A percentile compares a stretch with the other conserved stretches of the same genome.
phyloP scores from a whole-genome alignment of 495 filamentous ascomycete genomes.

The Penicillium antarcticum region DNA sequence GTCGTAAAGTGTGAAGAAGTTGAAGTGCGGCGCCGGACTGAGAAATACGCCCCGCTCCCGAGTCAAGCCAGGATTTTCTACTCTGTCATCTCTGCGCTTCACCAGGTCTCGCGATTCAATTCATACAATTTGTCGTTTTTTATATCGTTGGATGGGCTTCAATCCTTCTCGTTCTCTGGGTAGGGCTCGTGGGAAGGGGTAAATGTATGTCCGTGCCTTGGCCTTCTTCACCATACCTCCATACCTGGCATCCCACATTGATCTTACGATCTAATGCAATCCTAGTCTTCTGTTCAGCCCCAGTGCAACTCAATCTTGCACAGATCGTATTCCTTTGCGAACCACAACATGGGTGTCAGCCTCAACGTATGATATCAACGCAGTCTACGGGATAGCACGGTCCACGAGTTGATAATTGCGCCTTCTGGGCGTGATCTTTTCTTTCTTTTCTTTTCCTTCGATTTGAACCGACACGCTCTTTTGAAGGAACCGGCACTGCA shows the following conservation, averaged over 20 bases:
- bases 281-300: not conserved
- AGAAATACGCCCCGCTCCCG: constrained; percentile 25
- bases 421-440: not conserved
- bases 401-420: not conserved
- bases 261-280: not conserved
- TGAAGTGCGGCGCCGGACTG: constrained; percentile 19
- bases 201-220: constrained; percentile 8
- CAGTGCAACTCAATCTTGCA: not conserved
- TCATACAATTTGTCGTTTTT: not conserved
- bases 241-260: not conserved
- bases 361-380: constrained; percentile 7
- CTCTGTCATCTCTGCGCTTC: constrained; percentile 6
- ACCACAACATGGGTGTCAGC: constrained; percentile 1
- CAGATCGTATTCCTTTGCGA: constrained; percentile 1
- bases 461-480: not conserved
- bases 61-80: constrained; percentile 17
- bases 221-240: not conserved
- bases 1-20: constrained; percentile 1
- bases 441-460: not conserved
- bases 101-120: constrained; percentile 6
- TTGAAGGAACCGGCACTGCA: not conserved
- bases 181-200: constrained; percentile 6
- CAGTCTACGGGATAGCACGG: constrained; percentile 2
- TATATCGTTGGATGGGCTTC: not conserved
- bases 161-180: not conserved